These are phyloP conservation scores for Musa troglodytarum DNA, from an alignment of 176 grass and related monocot genomes.

Conservation along the genomic window DNA sequence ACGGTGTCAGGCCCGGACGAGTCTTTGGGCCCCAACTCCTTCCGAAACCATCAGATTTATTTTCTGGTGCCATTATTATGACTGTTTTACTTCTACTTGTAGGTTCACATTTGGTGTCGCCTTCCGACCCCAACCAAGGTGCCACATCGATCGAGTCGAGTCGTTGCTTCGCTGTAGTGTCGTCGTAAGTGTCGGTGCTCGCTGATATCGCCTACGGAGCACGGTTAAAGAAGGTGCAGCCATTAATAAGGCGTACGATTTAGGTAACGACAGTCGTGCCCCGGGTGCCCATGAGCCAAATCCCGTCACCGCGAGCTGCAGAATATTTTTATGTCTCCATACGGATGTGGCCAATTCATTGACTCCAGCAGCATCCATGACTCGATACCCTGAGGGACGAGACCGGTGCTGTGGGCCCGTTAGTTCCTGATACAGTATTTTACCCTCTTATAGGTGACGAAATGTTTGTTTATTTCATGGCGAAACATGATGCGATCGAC, in stretches of 20 bases:
- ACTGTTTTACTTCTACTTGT: neutral
- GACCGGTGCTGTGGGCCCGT: no score
- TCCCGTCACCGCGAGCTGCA: no score
- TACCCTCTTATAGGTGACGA: neutral
- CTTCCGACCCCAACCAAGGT: no score
- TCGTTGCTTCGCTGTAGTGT: no score
- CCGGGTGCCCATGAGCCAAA: no score
- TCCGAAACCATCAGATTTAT: neutral
- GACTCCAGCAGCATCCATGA: neutral
- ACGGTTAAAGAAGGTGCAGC: no score
- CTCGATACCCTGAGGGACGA: neutral
- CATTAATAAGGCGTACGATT: no score
- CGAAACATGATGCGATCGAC: neutral
- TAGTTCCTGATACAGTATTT: neutral
- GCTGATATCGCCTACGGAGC: no score
- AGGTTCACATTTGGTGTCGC: neutral
- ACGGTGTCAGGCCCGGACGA: neutral
- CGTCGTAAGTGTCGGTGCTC: no score
- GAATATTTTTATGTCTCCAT: neutral
- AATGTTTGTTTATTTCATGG: neutral
- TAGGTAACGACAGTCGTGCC: no score
- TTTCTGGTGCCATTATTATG: neutral
- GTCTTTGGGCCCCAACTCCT: neutral
- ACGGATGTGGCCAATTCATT: neutral
- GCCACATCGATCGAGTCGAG: no score